Evolutionary conservation across 2,329 filamentous ascomycete genomes (phyloP).

Genomic region (Dothistroma septosporum): DNA sequence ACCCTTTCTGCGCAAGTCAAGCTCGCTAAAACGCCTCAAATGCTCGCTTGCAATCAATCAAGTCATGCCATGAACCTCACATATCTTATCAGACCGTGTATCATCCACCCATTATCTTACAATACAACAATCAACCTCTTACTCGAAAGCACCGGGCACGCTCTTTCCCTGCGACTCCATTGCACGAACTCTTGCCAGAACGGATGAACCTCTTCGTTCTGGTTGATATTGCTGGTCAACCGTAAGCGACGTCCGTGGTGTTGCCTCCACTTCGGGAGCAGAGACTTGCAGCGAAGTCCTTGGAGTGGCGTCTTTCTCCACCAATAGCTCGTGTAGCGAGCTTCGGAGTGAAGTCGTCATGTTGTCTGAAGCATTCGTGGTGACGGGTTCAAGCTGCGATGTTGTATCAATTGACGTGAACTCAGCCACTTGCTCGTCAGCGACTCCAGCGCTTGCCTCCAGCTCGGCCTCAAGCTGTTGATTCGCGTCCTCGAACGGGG

Average conservation of each 20-base stretch:
- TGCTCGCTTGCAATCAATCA: not conserved
- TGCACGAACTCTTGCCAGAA: constrained; percentile 21
- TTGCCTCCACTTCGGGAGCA: not conserved
- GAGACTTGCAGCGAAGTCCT: constrained; percentile 6
- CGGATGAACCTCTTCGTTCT: constrained; percentile 22
- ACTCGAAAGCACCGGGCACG: not conserved
- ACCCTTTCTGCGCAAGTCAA: not conserved
- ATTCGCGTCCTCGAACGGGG: constrained; percentile 23
- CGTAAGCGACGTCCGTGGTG: constrained; percentile 10
- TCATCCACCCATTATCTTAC: constrained; percentile 1
- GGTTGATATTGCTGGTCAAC: constrained; percentile 9
- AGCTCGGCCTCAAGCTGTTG: constrained; percentile 13
- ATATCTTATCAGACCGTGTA: constrained; percentile 5
- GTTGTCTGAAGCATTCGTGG: not conserved
- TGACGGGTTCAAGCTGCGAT: not conserved
- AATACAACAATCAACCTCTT: not conserved
- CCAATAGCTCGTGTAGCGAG: not conserved
- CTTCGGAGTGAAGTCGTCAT: not conserved
- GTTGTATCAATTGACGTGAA: not conserved
- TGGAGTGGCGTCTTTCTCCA: constrained; percentile 6
- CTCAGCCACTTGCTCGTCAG: not conserved
- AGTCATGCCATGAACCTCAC: not conserved
- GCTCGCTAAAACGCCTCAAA: not conserved
- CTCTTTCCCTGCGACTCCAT: constrained; percentile 18
- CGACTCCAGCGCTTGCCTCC: constrained; percentile 2